These are phyloP conservation scores for Phytophthora foliorum DNA, from an alignment of 352 stramenopile genomes.

Conservation along the genomic window DNA sequence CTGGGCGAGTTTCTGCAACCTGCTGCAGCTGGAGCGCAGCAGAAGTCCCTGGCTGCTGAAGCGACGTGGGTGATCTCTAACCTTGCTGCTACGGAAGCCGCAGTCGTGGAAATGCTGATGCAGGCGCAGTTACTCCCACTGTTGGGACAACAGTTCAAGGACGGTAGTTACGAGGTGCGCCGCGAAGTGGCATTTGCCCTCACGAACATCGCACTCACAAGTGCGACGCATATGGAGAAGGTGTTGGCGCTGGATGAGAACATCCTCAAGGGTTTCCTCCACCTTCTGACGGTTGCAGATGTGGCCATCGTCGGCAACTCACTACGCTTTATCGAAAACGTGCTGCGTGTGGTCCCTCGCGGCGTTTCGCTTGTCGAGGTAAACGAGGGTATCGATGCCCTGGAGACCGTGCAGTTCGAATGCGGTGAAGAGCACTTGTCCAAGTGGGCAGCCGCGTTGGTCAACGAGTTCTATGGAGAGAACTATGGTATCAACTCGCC, in stretches of 20 bases:
- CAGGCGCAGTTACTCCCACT: conserved; percentile 62
- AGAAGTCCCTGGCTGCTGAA: conserved; percentile 63
- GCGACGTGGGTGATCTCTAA: conserved; percentile 86
- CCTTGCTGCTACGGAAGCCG: conserved; percentile 62
- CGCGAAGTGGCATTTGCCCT: conserved; percentile 82
- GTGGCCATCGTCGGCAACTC: conserved; percentile 81
- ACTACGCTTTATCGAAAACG: conserved; percentile 80
- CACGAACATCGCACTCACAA: conserved; percentile 80
- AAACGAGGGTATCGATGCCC: conserved; percentile 77
- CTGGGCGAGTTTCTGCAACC: conserved; percentile 63
- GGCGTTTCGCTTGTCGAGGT: conserved; percentile 70
- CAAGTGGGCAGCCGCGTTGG: conserved; percentile 70
- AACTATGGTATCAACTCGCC: conserved; percentile 84
- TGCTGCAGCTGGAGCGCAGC: conserved; percentile 17
- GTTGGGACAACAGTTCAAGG: conserved; percentile 66
- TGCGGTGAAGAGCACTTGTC: conserved; percentile 66
- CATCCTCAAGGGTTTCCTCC: conserved; percentile 63
- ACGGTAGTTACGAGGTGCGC: conserved; percentile 72
- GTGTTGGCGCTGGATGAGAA: conserved; percentile 61
- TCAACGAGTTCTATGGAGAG: conserved; percentile 89
- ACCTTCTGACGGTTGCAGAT: conserved; percentile 67
- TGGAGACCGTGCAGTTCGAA: conserved; percentile 85
- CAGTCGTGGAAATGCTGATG: conserved; percentile 67
- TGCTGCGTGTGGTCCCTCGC: conserved; percentile 67
- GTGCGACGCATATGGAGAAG: conserved; percentile 50